Base-by-base conservation (phyloP, 179 eudicot species). In the Pouteria campechiana region DNA sequence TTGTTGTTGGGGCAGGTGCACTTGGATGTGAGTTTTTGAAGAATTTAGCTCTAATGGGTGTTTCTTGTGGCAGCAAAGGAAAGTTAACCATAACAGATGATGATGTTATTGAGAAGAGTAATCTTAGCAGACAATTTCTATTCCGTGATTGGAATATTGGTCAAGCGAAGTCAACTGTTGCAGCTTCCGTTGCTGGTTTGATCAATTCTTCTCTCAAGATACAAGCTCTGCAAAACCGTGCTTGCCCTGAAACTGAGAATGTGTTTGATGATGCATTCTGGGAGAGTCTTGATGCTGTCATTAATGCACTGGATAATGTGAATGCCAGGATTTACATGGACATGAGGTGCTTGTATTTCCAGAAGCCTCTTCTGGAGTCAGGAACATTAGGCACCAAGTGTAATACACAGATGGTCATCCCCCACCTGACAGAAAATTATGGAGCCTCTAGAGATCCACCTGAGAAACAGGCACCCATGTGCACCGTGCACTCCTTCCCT, bases 371-470 rank as follows among this genome's bases (percentile, higher is more conserved):
- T 63, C 77, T 89, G 1, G 97, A 89, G 55, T 84, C 95, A 16
- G 95, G 97, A 42, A 89, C 95, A 16, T 78, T 84, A 2, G 97
- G 97, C 48, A 85, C 95, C 43, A 67, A 76, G 67, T 89, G 97
- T 58, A 89, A 85, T 52, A 89, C 97, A 18, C 97, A 90, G 53
- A 82, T 82, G 93, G 94, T 90, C 30, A 86, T 90, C 38, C 95
- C 98, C 35, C 98, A 90, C 56, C 65, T 86, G 46, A 90, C 98
- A 1, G 98, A 90, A 54, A 90, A 86, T 54, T 90, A 90, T 54
- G 95, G 98, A 44, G 95, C 95, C 30, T 90, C 98, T 0, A 79
- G 98, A 27, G 98, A 90, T 45, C 97, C 97, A n/a, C 95, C 97
- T 4, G 95, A 89, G 73, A 84, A 76, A 50, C 95, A 89, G 65